Percentiles rank a stretch among this genome's conserved stretches.
Conservation (phyloP, 352 stramenopile genomes). For the Globisporangium alternatum region DNA sequence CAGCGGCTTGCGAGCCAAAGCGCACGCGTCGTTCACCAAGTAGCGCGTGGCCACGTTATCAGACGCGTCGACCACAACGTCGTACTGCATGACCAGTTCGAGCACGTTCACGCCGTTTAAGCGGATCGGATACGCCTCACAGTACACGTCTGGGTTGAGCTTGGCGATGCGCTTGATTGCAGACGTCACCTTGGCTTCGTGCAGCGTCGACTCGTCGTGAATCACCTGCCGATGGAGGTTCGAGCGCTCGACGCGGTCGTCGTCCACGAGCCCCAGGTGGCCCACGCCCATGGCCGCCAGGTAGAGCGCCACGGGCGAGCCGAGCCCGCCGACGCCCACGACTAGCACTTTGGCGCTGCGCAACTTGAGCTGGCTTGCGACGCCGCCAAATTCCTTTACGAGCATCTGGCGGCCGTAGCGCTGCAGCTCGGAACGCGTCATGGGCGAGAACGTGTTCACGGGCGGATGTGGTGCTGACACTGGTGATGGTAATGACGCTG, state of each 20-base stretch:
- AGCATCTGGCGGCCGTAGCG: constrained; percentile 96
- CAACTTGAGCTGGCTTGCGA: constrained; percentile 84
- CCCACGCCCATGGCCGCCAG: constrained; percentile 94
- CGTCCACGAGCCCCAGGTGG: constrained; percentile 92
- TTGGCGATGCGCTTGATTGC: constrained; percentile 45
- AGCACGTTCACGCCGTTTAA: constrained; percentile 83
- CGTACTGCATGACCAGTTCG: constrained; percentile 66
- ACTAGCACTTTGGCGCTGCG: constrained; percentile 81
- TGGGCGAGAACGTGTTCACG: constrained; percentile 28
- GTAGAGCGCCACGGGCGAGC: constrained; percentile 94
- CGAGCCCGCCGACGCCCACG: constrained; percentile 94
- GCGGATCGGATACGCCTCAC: constrained; percentile 38
- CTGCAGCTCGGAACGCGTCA: constrained; percentile 53
- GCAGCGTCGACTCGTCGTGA: constrained; percentile 81
- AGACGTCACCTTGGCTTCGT: constrained; percentile 90
- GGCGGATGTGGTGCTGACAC: not conserved
- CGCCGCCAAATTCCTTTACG: constrained; percentile 86
- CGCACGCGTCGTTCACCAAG: constrained; percentile 95
- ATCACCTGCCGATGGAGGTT: constrained; percentile 98
- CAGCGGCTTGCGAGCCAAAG: constrained; percentile 75
- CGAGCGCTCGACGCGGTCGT: constrained; percentile 93
- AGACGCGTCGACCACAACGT: constrained; percentile 94
- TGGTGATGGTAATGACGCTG: not conserved
- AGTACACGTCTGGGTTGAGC: constrained; percentile 84
- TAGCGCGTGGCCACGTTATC: constrained; percentile 97